These are phyloP conservation scores for Ustilago hordei DNA, from an alignment of 1,284 basidiomycete species.

Conservation along the genomic window DNA sequence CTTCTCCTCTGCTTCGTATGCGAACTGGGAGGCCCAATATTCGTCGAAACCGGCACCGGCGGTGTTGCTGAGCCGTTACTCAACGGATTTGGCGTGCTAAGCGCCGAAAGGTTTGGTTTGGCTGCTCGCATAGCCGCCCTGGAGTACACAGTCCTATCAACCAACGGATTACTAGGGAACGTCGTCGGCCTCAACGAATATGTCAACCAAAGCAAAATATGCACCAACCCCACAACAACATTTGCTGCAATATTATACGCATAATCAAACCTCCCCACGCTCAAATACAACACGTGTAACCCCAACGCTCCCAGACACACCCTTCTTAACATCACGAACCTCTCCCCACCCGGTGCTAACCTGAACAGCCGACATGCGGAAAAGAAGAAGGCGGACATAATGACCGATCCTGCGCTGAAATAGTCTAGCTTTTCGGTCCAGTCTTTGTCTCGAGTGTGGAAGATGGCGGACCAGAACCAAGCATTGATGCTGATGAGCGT, in stretches of 20 bases:
- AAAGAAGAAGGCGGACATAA: constrained; percentile 79
- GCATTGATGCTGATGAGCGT: constrained; percentile 84
- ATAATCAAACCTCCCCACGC: constrained; percentile 86
- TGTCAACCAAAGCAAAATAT: constrained; percentile 83
- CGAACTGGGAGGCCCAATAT: constrained; percentile 50
- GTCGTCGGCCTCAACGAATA: constrained; percentile 55
- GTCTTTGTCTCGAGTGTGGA: constrained; percentile 89
- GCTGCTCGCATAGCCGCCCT: constrained; percentile 73
- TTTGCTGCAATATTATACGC: constrained; percentile 93
- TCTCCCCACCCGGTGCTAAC: constrained; percentile 47
- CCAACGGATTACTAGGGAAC: constrained; percentile 42
- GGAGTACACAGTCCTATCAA: constrained; percentile 49
- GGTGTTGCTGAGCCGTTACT: constrained; percentile 49
- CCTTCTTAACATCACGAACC: constrained; percentile 42
- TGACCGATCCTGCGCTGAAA: constrained; percentile 85
- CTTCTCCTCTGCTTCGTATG: constrained; percentile 67
- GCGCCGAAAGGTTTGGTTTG: constrained; percentile 65
- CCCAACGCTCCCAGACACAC: constrained; percentile 53
- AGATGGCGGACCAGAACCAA: constrained; percentile 92
- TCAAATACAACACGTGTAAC: constrained; percentile 82
- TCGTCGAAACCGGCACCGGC: constrained; percentile 54
- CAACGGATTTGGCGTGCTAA: constrained; percentile 34
- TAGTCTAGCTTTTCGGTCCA: constrained; percentile 93
- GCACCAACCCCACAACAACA: constrained; percentile 77
- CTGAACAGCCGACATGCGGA: constrained; percentile 67